Base-by-base conservation (phyloP, 495 filamentous ascomycete species). In the Terfezia boudieri region DNA sequence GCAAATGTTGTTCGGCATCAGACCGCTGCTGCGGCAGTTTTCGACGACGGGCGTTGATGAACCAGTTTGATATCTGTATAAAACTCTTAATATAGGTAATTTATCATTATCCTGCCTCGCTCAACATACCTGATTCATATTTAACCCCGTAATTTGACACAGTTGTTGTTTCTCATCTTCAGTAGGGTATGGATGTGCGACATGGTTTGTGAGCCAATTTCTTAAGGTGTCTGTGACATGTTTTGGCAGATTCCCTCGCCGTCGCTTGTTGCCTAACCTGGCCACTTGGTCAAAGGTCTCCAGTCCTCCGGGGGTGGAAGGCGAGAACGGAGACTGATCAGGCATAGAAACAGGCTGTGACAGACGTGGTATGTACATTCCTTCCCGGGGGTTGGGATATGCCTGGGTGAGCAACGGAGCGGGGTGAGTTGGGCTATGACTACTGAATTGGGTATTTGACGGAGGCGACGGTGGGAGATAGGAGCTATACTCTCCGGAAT, bases 31-130 rank as follows among this genome's bases (percentile, higher is more conserved):
- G 68, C 16, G 84, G 84, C n/a, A 88, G 67, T 57, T 85, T 80
- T 46, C 86, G 77, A 49, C 86, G 73, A 53, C 86, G 75, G 9
- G 86, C 85, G 61, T 93, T 94, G 67, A 94, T 94, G 66, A 93
- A 94, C 86, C 86, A 94, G 63, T 94, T 94, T 57, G 83, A 87
- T 53, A 94, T 84, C 76, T 93, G 67, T 60, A 71, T 70, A 68
- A 58, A 26, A 23, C 16, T 32, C 26, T 32, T 32, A 32, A 32
- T 32, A 32, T 32, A 32, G 26, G 26, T 32, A 4, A 32, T 32
- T 32, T 32, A 32, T 32, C 26, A 7, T 32, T 32, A 32, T 1
- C 26, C 4, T 0, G 7, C 4, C 26, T 32, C 26, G 7, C 26
- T 32, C 7, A 20, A 53, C 38, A 37, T 52, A 77, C 82, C 78